phyloP scores from a whole-genome alignment of 352 stramenopile species.

The Globisporangium iwayamae region DNA sequence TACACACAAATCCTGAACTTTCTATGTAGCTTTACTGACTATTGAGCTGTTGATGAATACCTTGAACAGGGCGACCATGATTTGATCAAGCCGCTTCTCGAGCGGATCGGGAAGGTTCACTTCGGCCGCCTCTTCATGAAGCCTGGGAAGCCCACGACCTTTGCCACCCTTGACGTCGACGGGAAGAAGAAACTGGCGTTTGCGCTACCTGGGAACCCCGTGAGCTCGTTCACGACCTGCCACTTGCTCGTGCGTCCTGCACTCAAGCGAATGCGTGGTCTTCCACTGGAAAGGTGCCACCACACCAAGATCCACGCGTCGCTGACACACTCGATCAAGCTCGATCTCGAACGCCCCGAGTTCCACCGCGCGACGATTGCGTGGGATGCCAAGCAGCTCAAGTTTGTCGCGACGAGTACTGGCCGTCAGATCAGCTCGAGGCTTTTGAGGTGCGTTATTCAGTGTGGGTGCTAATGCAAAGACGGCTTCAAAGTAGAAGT shows the following conservation, averaged over 20 bases:
- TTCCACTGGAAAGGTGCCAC: conserved; percentile 40
- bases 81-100: conserved; percentile 90
- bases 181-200: conserved; percentile 86
- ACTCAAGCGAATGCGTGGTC: conserved; percentile 82
- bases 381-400: conserved; percentile 54
- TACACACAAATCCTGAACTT: too few species aligned
- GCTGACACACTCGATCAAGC: conserved; percentile 53
- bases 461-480: background rate
- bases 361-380: conserved; percentile 87
- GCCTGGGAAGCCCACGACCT: conserved; percentile 96
- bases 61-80: conserved; percentile 81
- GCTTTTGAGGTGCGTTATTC: conserved; percentile 66
- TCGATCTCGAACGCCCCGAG: conserved; percentile 94
- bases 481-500: too few species aligned
- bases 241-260: conserved; percentile 93
- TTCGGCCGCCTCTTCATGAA: conserved; percentile 98
- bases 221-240: conserved; percentile 93
- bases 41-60: background rate
- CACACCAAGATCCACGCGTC: conserved; percentile 51
- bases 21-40: background rate
- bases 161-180: conserved; percentile 82
- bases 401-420: conserved; percentile 89
- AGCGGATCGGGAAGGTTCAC: conserved; percentile 86
- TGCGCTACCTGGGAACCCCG: conserved; percentile 95
- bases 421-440: conserved; percentile 91